Conservation (phyloP, 495 filamentous ascomycete species). For the Tuber brumale region DNA sequence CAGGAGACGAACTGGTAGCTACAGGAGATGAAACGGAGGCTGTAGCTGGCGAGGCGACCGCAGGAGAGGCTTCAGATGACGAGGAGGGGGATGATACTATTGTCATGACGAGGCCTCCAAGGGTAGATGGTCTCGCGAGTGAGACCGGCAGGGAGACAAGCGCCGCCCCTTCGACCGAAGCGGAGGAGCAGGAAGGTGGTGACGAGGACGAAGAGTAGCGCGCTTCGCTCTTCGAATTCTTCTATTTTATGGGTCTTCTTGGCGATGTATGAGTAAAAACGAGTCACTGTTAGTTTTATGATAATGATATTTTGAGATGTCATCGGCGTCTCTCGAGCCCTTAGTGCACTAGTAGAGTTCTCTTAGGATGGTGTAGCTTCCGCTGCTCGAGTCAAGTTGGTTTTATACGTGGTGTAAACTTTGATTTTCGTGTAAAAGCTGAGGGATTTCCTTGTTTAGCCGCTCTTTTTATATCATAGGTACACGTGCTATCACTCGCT, state of each 20-base stretch:
- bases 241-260: not conserved
- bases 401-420: too few relatives aligned
- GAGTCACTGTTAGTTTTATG: not conserved
- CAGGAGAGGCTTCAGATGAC: slow-evolving; percentile 32
- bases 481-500: too few relatives aligned
- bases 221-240: not conserved
- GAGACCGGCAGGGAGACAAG: not conserved
- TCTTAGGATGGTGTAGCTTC: not conserved
- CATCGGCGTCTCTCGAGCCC: not conserved
- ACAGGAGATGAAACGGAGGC: slow-evolving; percentile 29
- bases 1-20: slow-evolving; percentile 43
- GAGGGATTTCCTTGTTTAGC: too few relatives aligned
- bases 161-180: not conserved
- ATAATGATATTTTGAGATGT: not conserved
- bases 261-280: not conserved
- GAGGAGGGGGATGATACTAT: slow-evolving; percentile 26
- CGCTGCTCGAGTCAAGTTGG: not conserved
- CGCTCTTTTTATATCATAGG: too few relatives aligned
- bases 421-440: too few relatives aligned
- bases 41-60: slow-evolving; percentile 15
- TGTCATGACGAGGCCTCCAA: not conserved
- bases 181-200: not conserved
- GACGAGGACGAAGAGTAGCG: not conserved
- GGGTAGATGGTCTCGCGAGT: not conserved
- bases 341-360: not conserved